phyloP scores from a whole-genome alignment of 2,329 filamentous ascomycete species.

The Teratosphaeria destructans region DNA sequence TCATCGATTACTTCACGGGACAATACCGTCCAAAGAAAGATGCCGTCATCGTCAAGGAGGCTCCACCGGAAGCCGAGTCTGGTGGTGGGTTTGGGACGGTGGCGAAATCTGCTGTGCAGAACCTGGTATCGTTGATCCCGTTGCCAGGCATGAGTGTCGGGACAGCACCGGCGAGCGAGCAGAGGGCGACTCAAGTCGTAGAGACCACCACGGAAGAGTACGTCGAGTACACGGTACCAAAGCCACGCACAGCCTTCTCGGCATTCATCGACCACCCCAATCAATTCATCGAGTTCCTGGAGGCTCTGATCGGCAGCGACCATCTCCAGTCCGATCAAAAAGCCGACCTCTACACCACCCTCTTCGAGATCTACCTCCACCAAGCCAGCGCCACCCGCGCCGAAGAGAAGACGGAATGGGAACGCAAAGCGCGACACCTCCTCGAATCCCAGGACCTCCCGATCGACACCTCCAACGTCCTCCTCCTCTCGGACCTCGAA shows the following conservation, averaged over 20 bases:
- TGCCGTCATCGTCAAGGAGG: slow-evolving; percentile 40
- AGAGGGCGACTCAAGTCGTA: slow-evolving; percentile 35
- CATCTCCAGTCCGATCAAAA: slow-evolving; percentile 64
- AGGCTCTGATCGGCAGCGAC: slow-evolving; percentile 69
- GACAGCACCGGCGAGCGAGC: slow-evolving; percentile 32
- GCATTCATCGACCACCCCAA: slow-evolving; percentile 90
- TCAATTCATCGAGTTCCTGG: slow-evolving; percentile 85
- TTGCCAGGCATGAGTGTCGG: slow-evolving; percentile 71
- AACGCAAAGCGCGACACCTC: slow-evolving; percentile 77
- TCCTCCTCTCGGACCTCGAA: slow-evolving; percentile 83
- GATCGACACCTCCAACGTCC: slow-evolving; percentile 89
- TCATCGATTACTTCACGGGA: slow-evolving; percentile 91
- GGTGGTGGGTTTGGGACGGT: slow-evolving; percentile 28
- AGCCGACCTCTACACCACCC: slow-evolving; percentile 79
- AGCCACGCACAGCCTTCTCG: slow-evolving; percentile 82
- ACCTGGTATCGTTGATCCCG: slow-evolving; percentile 71
- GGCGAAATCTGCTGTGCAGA: slow-evolving; percentile 71
- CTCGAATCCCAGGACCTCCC: slow-evolving; percentile 72
- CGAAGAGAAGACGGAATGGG: slow-evolving; percentile 66
- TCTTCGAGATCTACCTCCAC: slow-evolving; percentile 97
- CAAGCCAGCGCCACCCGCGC: slow-evolving; percentile 69
- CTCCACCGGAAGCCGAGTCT: slow-evolving; percentile 17
- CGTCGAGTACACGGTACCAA: slow-evolving; percentile 63
- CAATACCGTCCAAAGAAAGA: slow-evolving; percentile 66
- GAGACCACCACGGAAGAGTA: slow-evolving; percentile 42